A percentile compares a stretch with the other conserved stretches of the same genome.
These are phyloP conservation scores for Verticillium tricorpus DNA, from an alignment of 2,329 filamentous ascomycete species.

Conservation along the genomic window DNA sequence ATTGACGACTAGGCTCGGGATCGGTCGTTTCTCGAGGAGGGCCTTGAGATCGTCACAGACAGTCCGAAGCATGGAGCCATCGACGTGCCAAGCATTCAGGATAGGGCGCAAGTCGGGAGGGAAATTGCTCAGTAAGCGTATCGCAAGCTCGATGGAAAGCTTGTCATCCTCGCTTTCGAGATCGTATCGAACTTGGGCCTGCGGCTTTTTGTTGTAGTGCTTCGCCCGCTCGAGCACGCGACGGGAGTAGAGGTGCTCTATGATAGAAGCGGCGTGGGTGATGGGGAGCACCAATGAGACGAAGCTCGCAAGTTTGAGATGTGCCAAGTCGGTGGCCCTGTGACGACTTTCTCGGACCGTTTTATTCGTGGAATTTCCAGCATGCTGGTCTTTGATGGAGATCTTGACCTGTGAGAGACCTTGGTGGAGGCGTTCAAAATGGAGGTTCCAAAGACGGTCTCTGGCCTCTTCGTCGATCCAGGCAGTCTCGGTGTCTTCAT, in stretches of 20 bases:
- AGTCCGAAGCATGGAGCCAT: not conserved
- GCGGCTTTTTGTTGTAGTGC: not conserved
- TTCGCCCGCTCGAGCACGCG: not conserved
- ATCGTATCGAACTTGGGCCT: not conserved
- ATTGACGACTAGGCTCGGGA: not conserved
- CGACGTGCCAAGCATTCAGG: not conserved
- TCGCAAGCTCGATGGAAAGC: not conserved
- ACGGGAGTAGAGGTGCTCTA: slow-evolving; percentile 10
- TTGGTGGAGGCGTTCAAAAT: not conserved
- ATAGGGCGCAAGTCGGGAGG: not conserved
- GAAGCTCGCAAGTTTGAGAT: not conserved
- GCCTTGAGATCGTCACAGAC: not conserved
- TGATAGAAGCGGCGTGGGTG: slow-evolving; percentile 2
- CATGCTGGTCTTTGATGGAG: not conserved
- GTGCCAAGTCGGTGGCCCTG: not conserved
- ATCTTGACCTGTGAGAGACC: not conserved
- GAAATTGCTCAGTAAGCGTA: not conserved
- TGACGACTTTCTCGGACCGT: not conserved
- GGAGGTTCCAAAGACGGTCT: slow-evolving; percentile 4
- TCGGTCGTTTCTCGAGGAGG: not conserved
- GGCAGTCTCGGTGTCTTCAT: slow-evolving; percentile 5
- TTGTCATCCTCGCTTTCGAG: not conserved
- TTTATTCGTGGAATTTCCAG: not conserved
- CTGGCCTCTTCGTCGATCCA: slow-evolving; percentile 11
- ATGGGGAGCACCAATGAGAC: not conserved